A percentile compares a stretch with the other conserved stretches of the same genome.
Conservation (phyloP, 768 basidiomycete species). For the Kwoniella mangroviensis region DNA sequence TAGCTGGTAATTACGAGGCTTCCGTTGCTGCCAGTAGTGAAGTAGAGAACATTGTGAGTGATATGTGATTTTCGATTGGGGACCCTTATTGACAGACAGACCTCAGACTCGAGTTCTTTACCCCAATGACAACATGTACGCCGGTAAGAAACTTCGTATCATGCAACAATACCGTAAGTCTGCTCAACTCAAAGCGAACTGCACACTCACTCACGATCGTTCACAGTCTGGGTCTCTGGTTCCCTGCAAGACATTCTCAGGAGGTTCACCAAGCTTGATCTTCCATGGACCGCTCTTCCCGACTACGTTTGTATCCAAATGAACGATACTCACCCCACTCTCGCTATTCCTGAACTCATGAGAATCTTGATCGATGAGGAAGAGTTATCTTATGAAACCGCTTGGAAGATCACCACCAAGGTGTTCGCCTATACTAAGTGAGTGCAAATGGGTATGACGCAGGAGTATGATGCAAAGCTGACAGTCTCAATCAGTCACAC, state of each 20-base stretch:
- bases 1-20: slow-evolving; percentile 89
- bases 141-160: slow-evolving; percentile 66
- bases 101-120: slow-evolving; percentile 80
- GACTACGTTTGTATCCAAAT: slow-evolving; percentile 86
- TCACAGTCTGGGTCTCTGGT: slow-evolving; percentile 72
- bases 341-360: slow-evolving; percentile 95
- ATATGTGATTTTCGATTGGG: neutral
- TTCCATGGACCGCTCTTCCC: slow-evolving; percentile 77
- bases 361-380: slow-evolving; percentile 86
- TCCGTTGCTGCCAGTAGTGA: slow-evolving; percentile 86
- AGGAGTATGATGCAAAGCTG: slow-evolving; percentile 15
- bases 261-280: slow-evolving; percentile 80
- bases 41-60: slow-evolving; percentile 74
- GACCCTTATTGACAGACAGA: neutral
- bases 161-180: slow-evolving; percentile 98
- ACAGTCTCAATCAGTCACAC: slow-evolving; percentile 42
- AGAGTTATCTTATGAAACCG: slow-evolving; percentile 76
- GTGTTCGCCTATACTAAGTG: slow-evolving; percentile 97
- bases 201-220: no score
- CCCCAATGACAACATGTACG: slow-evolving; percentile 81
- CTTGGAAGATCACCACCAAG: slow-evolving; percentile 86
- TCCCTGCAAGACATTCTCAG: slow-evolving; percentile 87
- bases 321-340: slow-evolving; percentile 85
- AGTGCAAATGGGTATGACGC: slow-evolving; percentile 4
- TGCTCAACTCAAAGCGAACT: no score